Conservation (phyloP, 345 rosid genomes). For the Arabis alpina region DNA sequence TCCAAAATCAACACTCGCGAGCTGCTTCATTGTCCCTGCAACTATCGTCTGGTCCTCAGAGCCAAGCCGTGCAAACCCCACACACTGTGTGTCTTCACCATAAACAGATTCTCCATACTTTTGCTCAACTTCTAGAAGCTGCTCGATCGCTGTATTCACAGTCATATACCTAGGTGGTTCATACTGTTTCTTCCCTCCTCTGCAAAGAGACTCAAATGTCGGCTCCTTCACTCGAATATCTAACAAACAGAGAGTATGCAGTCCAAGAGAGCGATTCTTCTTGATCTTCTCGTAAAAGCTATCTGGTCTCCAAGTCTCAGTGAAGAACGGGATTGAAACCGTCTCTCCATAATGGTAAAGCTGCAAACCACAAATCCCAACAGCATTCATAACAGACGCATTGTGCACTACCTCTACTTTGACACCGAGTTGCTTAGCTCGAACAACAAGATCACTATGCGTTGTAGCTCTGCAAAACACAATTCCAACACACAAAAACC, state of each 20-base stretch:
- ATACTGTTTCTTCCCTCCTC: constrained; percentile 88
- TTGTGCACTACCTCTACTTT: constrained; percentile 80
- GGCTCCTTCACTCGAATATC: constrained; percentile 97
- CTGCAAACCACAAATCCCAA: constrained; percentile 90
- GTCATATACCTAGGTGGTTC: constrained; percentile 93
- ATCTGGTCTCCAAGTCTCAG: constrained; percentile 86
- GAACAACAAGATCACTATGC: constrained; percentile 88
- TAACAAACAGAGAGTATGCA: constrained; percentile 90
- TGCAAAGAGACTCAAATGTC: constrained; percentile 82
- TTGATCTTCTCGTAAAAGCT: constrained; percentile 89
- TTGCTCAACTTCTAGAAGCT: constrained; percentile 83
- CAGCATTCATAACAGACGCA: constrained; percentile 94
- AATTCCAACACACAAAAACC: neutral
- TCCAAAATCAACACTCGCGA: constrained; percentile 72
- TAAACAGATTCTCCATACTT: constrained; percentile 65
- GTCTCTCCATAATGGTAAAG: constrained; percentile 95
- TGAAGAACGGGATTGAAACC: constrained; percentile 84
- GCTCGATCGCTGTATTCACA: constrained; percentile 83
- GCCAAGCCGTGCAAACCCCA: constrained; percentile 85
- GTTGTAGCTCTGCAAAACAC: constrained; percentile 74
- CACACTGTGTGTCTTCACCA: constrained; percentile 65
- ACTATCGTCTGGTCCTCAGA: constrained; percentile 83
- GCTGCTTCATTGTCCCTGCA: constrained; percentile 76
- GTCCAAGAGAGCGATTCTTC: constrained; percentile 65
- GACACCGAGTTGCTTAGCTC: constrained; percentile 77